Evolutionary conservation across 1,284 basidiomycete genomes (phyloP).

Genomic region (Boletus sp.): DNA sequence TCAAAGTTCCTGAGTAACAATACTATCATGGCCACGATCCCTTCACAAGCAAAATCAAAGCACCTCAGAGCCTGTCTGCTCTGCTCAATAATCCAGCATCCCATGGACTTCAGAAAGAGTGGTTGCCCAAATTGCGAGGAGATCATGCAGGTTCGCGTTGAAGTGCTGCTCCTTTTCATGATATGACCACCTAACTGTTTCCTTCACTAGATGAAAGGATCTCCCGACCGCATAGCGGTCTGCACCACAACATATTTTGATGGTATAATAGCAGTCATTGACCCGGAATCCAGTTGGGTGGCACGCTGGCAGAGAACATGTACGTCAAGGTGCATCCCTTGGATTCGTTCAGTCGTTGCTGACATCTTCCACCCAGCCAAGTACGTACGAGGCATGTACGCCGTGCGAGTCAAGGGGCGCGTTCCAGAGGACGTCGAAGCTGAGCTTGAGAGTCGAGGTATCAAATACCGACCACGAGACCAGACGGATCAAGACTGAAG

Average conservation of each 20-base stretch:
- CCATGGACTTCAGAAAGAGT: slow-evolving; percentile 77
- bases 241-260: slow-evolving; percentile 97
- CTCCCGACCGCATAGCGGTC: slow-evolving; percentile 74
- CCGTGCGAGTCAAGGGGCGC: slow-evolving; percentile 81
- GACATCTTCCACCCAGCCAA: slow-evolving; percentile 54
- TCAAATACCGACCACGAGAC: slow-evolving; percentile 77
- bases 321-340: slow-evolving; percentile 40
- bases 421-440: slow-evolving; percentile 84
- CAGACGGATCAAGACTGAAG: slow-evolving; percentile 66
- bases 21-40: slow-evolving; percentile 46
- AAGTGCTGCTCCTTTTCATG: neutral
- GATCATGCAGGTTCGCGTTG: slow-evolving; percentile 71
- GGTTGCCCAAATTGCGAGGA: slow-evolving; percentile 99
- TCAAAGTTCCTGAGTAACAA: too few species aligned
- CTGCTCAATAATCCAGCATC: slow-evolving; percentile 86
- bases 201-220: slow-evolving; percentile 76
- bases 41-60: slow-evolving; percentile 59
- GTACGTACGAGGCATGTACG: slow-evolving; percentile 83
- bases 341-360: slow-evolving; percentile 4
- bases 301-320: slow-evolving; percentile 89
- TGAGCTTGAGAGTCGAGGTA: slow-evolving; percentile 69
- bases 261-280: slow-evolving; percentile 85
- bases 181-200: neutral
- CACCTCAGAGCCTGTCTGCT: slow-evolving; percentile 87
- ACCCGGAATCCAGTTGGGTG: slow-evolving; percentile 92